A percentile compares a stretch with the other conserved stretches of the same genome.
phyloP scores from a whole-genome alignment of 1,284 basidiomycete genomes.

The Ustilago vetiveriae region DNA sequence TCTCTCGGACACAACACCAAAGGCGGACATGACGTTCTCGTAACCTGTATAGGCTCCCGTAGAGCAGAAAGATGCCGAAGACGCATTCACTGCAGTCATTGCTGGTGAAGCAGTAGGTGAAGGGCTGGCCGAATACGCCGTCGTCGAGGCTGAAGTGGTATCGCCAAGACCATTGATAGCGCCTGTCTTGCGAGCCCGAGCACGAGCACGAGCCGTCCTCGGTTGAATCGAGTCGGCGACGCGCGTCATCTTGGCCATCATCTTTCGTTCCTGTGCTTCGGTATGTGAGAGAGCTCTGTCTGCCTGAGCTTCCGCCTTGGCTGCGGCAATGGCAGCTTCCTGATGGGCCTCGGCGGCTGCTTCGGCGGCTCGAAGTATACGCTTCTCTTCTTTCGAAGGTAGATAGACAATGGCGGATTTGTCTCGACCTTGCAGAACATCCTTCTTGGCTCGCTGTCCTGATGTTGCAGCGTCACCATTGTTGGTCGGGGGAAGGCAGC shows the following conservation, averaged over 20 bases:
- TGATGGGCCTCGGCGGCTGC: constrained; percentile 20
- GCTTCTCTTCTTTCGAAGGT: constrained; percentile 36
- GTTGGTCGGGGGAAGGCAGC: constrained; percentile 5
- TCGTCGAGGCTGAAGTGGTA: background rate
- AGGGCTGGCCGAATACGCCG: background rate
- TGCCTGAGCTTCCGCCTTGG: constrained; percentile 8
- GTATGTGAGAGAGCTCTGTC: constrained; percentile 15
- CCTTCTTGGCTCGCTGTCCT: constrained; percentile 7
- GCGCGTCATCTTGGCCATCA: constrained; percentile 47
- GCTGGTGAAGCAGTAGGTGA: constrained; percentile 19
- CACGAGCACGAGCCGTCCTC: constrained; percentile 38
- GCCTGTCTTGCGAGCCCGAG: constrained; percentile 15
- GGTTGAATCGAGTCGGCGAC: constrained; percentile 41
- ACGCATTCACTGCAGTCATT: background rate
- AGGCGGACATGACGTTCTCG: constrained; percentile 34
- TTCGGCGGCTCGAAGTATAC: constrained; percentile 35
- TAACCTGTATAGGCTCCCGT: constrained; percentile 21
- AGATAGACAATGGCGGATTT: constrained; percentile 35
- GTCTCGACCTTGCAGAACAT: constrained; percentile 21
- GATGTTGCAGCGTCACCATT: background rate
- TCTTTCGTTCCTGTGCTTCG: constrained; percentile 21
- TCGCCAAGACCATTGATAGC: background rate
- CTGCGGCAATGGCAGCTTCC: constrained; percentile 1
- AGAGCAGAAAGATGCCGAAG: background rate
- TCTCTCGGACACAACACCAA: constrained; percentile 40